Evolutionary conservation across 805 yeast genomes (phyloP), one percentile per base, ranked within the genome.

Genomic region (Candida arabinofermentans): DNA sequence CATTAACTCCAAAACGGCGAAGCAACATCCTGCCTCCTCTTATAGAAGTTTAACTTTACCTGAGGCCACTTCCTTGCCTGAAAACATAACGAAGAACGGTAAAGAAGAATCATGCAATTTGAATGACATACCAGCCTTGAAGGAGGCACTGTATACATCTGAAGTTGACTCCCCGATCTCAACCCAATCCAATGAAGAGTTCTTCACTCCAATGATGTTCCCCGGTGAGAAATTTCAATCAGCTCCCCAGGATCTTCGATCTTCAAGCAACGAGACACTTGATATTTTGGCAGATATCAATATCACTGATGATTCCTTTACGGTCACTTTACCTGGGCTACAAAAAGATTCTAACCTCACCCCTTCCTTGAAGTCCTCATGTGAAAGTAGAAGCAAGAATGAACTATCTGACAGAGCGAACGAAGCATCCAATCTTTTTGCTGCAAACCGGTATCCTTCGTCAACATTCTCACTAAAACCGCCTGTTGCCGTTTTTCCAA

Each of bases 231-330:
- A 10, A 8, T 38, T 38, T n/a, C 17, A 24, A 3, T 13, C 18
- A 5, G 16, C 18, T 4, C n/a, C 35, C 12, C 10, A 31, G 7
- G 34, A 19, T 12, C 13, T 18, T 12, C 33, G 33, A 10, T n/a
- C 30, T 8, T 24, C 31, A 4, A 26, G 23, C 7, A 30, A 36
- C 10, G 44, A 17, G 10, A 24, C 39, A 5, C 47, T 48, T 22
- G 57, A 50, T 34, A 38, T 51, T 45, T 44, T 54, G 18, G 41
- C 35, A 13, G 41, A 44, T 6, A 40, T 53, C 23, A 45, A 51
- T 21, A 36, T 53, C 16, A 37, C 53, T n/a, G 36, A 34, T n/a
- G 29, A 43, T 31, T 44, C 57, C 8, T 48, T 53, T 24, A 47
- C 41, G 24, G 17, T 43, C 2, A 34, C 48, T 4, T 24, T 51